These are phyloP conservation scores for Phytophthora podocarpi DNA, from an alignment of 352 stramenopile genomes.

Conservation along the genomic window DNA sequence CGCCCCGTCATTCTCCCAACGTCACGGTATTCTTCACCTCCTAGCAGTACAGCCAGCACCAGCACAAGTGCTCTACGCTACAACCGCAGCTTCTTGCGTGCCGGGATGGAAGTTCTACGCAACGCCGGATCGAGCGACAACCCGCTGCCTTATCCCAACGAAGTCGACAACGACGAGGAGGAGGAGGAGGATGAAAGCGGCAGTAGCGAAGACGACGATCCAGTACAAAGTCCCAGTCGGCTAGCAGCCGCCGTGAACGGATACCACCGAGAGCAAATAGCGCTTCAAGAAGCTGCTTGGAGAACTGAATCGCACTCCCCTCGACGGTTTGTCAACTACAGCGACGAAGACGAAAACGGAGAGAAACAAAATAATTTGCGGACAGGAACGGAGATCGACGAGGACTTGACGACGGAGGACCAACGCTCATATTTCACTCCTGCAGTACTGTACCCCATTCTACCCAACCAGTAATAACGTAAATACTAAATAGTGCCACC, in stretches of 20 bases:
- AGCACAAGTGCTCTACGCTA: conserved; percentile 34
- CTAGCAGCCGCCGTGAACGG: conserved; percentile 26
- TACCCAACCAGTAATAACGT: conserved; percentile 40
- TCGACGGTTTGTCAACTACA: conserved; percentile 2
- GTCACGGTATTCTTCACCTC: not conserved
- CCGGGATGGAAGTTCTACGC: conserved; percentile 67
- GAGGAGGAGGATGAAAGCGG: conserved; percentile 18
- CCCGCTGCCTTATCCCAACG: conserved; percentile 17
- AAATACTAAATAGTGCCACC: no score
- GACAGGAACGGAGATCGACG: not conserved
- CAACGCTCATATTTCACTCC: conserved; percentile 52
- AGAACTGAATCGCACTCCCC: not conserved
- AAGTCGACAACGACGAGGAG: conserved; percentile 21
- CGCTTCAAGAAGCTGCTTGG: conserved; percentile 11
- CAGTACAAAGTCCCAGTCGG: conserved; percentile 12
- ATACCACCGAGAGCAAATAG: conserved; percentile 24
- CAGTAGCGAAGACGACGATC: conserved; percentile 20
- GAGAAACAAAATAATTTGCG: conserved; percentile 44
- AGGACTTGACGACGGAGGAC: conserved; percentile 31
- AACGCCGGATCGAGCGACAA: conserved; percentile 17
- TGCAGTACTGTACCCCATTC: conserved; percentile 65
- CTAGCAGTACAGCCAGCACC: not conserved
- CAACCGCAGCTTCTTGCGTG: conserved; percentile 59
- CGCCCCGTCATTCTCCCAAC: conserved; percentile 3
- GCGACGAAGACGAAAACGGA: conserved; percentile 17